Conservation (phyloP, 805 yeast genomes). For the Blastobotrys parvus region DNA sequence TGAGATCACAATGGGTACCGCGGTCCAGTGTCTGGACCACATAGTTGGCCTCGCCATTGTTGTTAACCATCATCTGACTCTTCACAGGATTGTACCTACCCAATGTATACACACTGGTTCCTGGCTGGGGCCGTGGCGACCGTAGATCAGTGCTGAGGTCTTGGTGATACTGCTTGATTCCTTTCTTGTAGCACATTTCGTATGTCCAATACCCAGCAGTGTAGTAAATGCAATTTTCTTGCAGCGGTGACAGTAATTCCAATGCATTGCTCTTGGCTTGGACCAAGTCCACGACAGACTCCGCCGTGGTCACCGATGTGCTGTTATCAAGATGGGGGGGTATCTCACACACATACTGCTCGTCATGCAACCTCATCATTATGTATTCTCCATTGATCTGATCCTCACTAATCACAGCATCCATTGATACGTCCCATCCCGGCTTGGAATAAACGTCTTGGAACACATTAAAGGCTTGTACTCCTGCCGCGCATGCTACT, state of each 20-base stretch:
- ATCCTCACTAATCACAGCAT: background rate
- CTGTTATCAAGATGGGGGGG: conserved; percentile 5
- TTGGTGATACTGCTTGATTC: conserved; percentile 42
- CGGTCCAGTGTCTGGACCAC: conserved; percentile 32
- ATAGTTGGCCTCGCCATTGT: conserved; percentile 18
- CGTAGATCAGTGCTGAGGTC: conserved; percentile 10
- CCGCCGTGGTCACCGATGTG: background rate
- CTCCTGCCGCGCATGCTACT: background rate
- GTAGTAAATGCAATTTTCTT: conserved; percentile 21
- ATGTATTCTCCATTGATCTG: background rate
- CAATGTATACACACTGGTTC: conserved; percentile 26
- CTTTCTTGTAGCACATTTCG: conserved; percentile 41
- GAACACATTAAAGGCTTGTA: background rate
- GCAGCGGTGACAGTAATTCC: conserved; percentile 9
- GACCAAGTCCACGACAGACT: background rate
- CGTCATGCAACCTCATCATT: background rate
- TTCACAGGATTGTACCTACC: conserved; percentile 16
- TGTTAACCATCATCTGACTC: conserved; percentile 16
- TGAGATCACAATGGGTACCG: conserved; percentile 57
- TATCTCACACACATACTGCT: conserved; percentile 15
- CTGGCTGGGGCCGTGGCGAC: conserved; percentile 7
- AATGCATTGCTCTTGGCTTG: conserved; percentile 1
- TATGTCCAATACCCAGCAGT: conserved; percentile 46
- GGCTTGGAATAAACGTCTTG: background rate
- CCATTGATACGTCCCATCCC: background rate